Evolutionary conservation across 2,329 filamentous ascomycete species (phyloP).

Genomic region (Aspergillus glaucus): DNA sequence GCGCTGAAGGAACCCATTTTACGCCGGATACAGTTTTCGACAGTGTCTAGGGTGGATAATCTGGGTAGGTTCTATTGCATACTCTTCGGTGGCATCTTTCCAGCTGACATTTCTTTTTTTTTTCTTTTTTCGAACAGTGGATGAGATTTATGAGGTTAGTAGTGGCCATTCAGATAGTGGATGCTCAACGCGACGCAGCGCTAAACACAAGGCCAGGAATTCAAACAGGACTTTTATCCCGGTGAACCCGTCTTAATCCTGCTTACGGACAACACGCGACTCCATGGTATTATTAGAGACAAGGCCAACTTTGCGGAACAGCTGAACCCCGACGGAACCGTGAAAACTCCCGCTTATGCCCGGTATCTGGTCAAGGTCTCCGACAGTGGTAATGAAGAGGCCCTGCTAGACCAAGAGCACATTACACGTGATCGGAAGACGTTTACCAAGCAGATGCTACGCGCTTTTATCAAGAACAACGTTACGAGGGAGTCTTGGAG

Average conservation of each 20-base stretch:
- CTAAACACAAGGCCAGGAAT: constrained; percentile 46
- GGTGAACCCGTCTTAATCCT: constrained; percentile 76
- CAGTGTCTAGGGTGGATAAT: constrained; percentile 80
- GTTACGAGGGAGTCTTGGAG: constrained; percentile 89
- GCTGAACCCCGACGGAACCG: constrained; percentile 58
- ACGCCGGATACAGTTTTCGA: constrained; percentile 85
- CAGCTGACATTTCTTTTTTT: constrained; percentile 13
- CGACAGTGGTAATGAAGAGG: constrained; percentile 62
- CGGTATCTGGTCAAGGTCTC: constrained; percentile 75
- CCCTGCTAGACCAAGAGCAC: constrained; percentile 71
- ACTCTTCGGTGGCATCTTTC: background rate
- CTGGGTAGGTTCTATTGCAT: constrained; percentile 45
- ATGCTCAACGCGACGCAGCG: background rate
- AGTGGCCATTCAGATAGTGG: no score
- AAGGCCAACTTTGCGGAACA: constrained; percentile 68
- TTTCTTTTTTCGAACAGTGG: constrained; percentile 30
- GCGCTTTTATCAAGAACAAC: constrained; percentile 91
- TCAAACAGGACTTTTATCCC: constrained; percentile 85
- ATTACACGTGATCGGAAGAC: constrained; percentile 81
- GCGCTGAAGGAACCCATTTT: constrained; percentile 84
- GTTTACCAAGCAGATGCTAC: constrained; percentile 90
- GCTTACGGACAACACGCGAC: constrained; percentile 60
- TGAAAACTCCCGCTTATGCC: constrained; percentile 62
- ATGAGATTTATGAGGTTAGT: constrained; percentile 45
- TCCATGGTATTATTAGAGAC: constrained; percentile 72